phyloP scores from a whole-genome alignment of 208 protist genomes.

The Balamuthia mandrillaris region DNA sequence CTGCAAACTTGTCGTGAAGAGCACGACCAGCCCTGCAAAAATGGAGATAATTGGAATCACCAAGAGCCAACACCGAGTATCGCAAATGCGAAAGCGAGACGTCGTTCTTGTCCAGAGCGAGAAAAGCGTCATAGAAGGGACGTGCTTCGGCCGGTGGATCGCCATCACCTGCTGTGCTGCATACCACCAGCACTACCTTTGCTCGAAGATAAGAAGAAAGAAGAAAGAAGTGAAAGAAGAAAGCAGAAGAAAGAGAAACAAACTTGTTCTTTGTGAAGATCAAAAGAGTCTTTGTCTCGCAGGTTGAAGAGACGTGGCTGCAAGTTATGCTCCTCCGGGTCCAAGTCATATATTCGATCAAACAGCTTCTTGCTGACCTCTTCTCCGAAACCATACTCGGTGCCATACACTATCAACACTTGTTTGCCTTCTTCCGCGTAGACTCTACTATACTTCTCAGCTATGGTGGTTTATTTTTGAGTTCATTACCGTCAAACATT shows the following conservation, averaged over 20 bases:
- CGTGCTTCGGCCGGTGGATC: slow-evolving; percentile 61
- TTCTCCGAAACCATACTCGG: slow-evolving; percentile 13
- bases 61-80: slow-evolving; percentile 72
- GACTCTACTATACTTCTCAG: neutral
- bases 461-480: neutral
- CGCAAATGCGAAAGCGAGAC: slow-evolving; percentile 15
- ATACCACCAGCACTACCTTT: slow-evolving; percentile 60
- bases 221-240: neutral
- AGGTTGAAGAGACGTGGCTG: neutral
- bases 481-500: neutral
- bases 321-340: neutral
- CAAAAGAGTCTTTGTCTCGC: slow-evolving; percentile 4
- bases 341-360: neutral
- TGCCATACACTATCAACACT: neutral
- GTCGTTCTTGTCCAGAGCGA: neutral
- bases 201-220: neutral
- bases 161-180: slow-evolving; percentile 72
- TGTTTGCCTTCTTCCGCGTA: slow-evolving; percentile 19
- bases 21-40: slow-evolving; percentile 68
- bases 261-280: slow-evolving; percentile 18
- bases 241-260: neutral
- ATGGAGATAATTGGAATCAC: slow-evolving; percentile 63
- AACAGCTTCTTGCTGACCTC: slow-evolving; percentile 34
- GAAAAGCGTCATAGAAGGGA: neutral
- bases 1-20: slow-evolving; percentile 57